Evolutionary conservation across 306 rosid species (phyloP).

Genomic region (Acacia crassicarpa): DNA sequence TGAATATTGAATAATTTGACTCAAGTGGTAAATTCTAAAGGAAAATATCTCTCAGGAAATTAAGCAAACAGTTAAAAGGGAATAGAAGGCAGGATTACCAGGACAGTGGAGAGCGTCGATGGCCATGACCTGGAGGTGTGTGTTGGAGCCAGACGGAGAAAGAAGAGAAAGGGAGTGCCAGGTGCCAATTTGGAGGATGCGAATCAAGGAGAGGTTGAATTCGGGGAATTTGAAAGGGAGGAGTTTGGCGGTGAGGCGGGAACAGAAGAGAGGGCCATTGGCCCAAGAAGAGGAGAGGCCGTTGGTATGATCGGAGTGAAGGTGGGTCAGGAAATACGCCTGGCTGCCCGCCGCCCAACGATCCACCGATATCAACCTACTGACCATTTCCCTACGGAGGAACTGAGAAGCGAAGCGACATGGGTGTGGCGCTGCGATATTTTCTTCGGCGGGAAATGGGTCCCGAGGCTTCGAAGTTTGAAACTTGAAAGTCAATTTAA

Average conservation of each 20-base stretch:
- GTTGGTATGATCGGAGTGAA: slow-evolving; percentile 71
- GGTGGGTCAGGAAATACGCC: slow-evolving; percentile 72
- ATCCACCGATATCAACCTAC: slow-evolving; percentile 60
- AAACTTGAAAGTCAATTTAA: background rate
- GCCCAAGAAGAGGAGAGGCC: slow-evolving; percentile 70
- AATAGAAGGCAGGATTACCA: slow-evolving; percentile 26
- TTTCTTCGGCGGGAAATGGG: background rate
- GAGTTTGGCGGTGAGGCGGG: slow-evolving; percentile 65
- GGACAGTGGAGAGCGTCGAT: slow-evolving; percentile 79
- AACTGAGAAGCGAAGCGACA: background rate
- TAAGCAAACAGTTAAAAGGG: slow-evolving; percentile 32
- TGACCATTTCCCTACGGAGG: slow-evolving; percentile 38
- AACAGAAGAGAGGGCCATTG: slow-evolving; percentile 62
- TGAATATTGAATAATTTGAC: background rate
- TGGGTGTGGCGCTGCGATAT: background rate
- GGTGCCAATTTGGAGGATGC: slow-evolving; percentile 42
- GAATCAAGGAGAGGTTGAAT: slow-evolving; percentile 65
- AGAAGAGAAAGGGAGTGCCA: slow-evolving; percentile 52
- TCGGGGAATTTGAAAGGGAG: slow-evolving; percentile 57
- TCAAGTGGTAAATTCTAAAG: background rate
- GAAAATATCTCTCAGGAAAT: background rate
- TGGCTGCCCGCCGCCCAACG: slow-evolving; percentile 62
- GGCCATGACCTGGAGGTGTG: slow-evolving; percentile 45
- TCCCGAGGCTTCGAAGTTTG: too few relatives aligned
- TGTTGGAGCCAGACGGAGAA: slow-evolving; percentile 36